Base-by-base conservation (phyloP, 2,329 filamentous ascomycete genomes). In the Botryotinia convoluta region DNA sequence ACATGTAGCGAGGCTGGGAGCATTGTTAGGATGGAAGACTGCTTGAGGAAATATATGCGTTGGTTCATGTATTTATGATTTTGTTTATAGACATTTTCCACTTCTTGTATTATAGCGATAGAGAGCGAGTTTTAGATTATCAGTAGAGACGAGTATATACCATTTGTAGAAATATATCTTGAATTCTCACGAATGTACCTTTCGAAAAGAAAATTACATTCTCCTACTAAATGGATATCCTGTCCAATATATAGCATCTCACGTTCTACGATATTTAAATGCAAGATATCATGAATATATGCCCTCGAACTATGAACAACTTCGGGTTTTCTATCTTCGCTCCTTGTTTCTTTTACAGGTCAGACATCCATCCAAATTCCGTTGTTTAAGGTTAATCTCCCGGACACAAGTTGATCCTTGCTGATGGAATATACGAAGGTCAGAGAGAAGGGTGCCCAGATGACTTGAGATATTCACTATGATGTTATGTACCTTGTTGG, bases 21-120 rank as follows among this genome's bases (percentile, higher is more conserved):
- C 42, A 26, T 54, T 54, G 54, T 22, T 69, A 6, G 71, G 63
- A 26, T 61, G 54, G 71, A 72, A 68, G 48, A 68, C 32, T 20
- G 37, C 37, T 32, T 69, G 64, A 69, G 37, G 29, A 18, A 42
- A 18, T 44, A 18, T 10, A 39, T 39, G 8, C 22, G 4, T 54
- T 22, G 32, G 51, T 67, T 42, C 35, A 42, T 59, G n/a, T 12
- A n/a, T 68, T 54, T 22, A n/a, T 54, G 51, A 29, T 57, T 29
- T 42, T 67, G 5, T 14, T 32, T 39, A 18, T 57, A 48, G 20
- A 69, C n/a, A 44, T 57, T 42, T 69, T 59, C 48, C 65, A 57
- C 65, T 42, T 69, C 44, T 18, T 48, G 63, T 48, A 44, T 20
- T 32, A 42, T 37, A 16, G 7, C 8, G 22, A 26, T 32, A 32